Conservation (phyloP, 1,284 basidiomycete genomes). For the Schizophyllum amplum region DNA sequence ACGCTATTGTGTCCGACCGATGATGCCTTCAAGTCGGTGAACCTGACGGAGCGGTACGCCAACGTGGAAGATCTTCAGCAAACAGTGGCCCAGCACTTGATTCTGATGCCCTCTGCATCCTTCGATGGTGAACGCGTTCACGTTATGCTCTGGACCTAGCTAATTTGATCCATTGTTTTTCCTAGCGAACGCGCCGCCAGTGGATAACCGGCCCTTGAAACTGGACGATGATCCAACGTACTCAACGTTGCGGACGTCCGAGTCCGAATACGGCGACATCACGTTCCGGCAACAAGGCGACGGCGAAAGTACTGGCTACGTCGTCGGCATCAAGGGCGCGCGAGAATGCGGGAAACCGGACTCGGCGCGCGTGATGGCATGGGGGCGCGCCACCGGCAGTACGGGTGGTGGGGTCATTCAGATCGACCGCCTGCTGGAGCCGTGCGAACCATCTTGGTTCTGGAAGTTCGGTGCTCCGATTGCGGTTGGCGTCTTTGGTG, state of each 20-base stretch:
- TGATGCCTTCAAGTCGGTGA: slow-evolving; percentile 84
- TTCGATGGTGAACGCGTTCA: slow-evolving; percentile 1
- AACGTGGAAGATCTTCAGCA: slow-evolving; percentile 51
- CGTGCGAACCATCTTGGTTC: slow-evolving; percentile 85
- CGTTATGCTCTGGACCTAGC: no score
- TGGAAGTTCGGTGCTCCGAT: slow-evolving; percentile 58
- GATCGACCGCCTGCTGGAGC: slow-evolving; percentile 77
- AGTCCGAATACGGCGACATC: slow-evolving; percentile 70
- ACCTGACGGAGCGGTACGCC: slow-evolving; percentile 73
- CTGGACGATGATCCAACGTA: slow-evolving; percentile 69
- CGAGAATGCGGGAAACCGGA: slow-evolving; percentile 63
- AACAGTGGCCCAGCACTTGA: slow-evolving; percentile 86
- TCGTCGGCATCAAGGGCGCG: slow-evolving; percentile 89
- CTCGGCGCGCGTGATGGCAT: slow-evolving; percentile 71
- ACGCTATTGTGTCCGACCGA: slow-evolving; percentile 89
- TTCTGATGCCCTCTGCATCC: slow-evolving; percentile 39
- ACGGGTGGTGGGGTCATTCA: slow-evolving; percentile 77
- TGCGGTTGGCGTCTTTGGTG: slow-evolving; percentile 47
- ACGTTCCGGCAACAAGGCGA: slow-evolving; percentile 56
- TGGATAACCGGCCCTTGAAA: slow-evolving; percentile 64
- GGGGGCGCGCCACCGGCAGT: slow-evolving; percentile 75
- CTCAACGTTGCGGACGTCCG: slow-evolving; percentile 57
- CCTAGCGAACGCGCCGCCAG: slow-evolving; percentile 30
- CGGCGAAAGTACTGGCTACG: slow-evolving; percentile 33
- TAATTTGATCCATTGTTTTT: slow-evolving; percentile 10